These are phyloP conservation scores for Primulina huaijiensis DNA, from an alignment of 257 asterid genomes.

Conservation along the genomic window DNA sequence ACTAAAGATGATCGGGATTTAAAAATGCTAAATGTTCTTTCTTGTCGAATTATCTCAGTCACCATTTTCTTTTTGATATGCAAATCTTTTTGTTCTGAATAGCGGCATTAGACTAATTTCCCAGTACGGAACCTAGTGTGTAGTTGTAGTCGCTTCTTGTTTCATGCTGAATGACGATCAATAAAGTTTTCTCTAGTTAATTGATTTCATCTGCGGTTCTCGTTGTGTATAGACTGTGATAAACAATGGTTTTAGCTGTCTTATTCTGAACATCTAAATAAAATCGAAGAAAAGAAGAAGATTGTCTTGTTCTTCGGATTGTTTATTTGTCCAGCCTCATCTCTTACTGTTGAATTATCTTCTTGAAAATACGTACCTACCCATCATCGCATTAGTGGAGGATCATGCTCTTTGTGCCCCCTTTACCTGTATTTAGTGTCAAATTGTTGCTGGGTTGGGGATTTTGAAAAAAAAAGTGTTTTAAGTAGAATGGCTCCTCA, in stretches of 20 bases:
- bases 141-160: not conserved
- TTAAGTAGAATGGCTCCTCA: too few relatives aligned
- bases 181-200: not conserved
- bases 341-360: too few relatives aligned
- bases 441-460: too few relatives aligned
- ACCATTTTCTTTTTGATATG: too few relatives aligned
- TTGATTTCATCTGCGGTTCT: not conserved
- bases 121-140: not conserved
- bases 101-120: not conserved
- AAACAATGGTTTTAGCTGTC: not conserved
- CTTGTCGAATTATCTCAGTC: slow-evolving; percentile 10
- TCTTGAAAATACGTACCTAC: too few relatives aligned
- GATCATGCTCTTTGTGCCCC: too few relatives aligned
- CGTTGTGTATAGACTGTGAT: not conserved
- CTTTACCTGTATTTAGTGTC: too few relatives aligned
- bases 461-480: too few relatives aligned
- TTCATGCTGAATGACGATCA: not conserved
- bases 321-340: too few relatives aligned
- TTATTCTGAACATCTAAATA: not conserved
- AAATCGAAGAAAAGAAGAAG: not conserved
- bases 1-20: slow-evolving; percentile 23
- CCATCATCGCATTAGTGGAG: too few relatives aligned
- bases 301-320: not conserved
- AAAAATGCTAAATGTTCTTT: slow-evolving; percentile 18
- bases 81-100: not conserved